Percentiles rank a stretch among this genome's conserved stretches.
Conservation (phyloP, 306 rosid species). For the Prunus armeniaca region DNA sequence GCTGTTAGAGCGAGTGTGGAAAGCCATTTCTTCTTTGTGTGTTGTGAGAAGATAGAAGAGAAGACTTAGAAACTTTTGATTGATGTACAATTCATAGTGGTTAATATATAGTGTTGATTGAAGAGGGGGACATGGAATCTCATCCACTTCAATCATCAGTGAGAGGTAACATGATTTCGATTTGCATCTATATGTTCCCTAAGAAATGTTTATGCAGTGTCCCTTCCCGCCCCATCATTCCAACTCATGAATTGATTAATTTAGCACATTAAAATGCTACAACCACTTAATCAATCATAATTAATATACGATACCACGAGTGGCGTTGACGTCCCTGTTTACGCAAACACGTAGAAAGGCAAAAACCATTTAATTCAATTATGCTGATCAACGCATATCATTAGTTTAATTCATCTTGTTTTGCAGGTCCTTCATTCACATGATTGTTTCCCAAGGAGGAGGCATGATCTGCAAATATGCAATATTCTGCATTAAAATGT, state of each 20-base stretch:
- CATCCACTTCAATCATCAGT: constrained; percentile 11
- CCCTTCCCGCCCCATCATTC: neutral
- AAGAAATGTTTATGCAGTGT: constrained; percentile 13
- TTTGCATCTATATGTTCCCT: constrained; percentile 17
- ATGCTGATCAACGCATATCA: too few species aligned
- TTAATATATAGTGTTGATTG: neutral
- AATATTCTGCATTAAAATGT: too few species aligned
- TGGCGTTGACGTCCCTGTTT: too few species aligned
- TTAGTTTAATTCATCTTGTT: neutral
- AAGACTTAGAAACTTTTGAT: neutral
- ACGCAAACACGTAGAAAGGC: too few species aligned
- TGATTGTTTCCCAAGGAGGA: too few species aligned
- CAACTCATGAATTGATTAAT: constrained; percentile 14
- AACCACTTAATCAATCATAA: too few species aligned
- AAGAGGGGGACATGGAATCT: constrained; percentile 31
- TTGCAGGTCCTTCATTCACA: neutral
- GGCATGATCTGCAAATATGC: too few species aligned
- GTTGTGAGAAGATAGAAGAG: neutral
- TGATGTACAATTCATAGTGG: neutral
- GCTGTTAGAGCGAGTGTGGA: constrained; percentile 38
- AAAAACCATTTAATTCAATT: too few species aligned
- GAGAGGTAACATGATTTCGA: constrained; percentile 14
- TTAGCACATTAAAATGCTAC: neutral
- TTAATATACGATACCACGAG: too few species aligned
- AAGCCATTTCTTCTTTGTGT: constrained; percentile 19